These are phyloP conservation scores for Claviceps monticola DNA, from an alignment of 2,329 filamentous ascomycete genomes.

Conservation along the genomic window DNA sequence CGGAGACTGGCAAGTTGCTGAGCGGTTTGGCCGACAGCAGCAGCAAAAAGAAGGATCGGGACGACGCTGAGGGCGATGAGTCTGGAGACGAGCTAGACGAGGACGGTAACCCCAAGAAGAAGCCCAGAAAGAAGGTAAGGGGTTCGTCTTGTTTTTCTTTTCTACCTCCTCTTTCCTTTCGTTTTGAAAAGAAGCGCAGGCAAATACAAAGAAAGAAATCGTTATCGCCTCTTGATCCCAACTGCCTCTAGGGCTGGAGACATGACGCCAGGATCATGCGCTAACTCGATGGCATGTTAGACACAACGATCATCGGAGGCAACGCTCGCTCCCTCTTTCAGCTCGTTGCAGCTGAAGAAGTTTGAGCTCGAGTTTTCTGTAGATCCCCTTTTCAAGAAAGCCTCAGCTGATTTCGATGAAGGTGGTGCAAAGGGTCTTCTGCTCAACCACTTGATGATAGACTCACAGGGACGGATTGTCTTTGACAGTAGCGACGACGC, in stretches of 20 bases:
- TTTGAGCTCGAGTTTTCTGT: conserved; percentile 95
- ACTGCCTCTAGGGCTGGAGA: not conserved
- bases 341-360: conserved; percentile 84
- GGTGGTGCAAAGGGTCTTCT: conserved; percentile 90
- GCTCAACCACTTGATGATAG: conserved; percentile 93
- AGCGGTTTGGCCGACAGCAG: conserved; percentile 86
- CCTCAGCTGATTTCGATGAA: conserved; percentile 95
- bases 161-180: no score
- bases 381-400: conserved; percentile 98
- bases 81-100: conserved; percentile 50
- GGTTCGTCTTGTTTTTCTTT: no score
- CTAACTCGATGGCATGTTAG: conserved; percentile 16
- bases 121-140: conserved; percentile 59
- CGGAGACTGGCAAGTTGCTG: conserved; percentile 86
- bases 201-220: conserved; percentile 40
- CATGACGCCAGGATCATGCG: not conserved
- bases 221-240: not conserved
- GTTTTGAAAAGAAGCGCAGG: no score
- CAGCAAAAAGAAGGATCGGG: conserved; percentile 54
- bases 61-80: conserved; percentile 54
- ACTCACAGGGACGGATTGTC: conserved; percentile 80
- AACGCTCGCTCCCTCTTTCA: conserved; percentile 82
- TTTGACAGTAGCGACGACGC: conserved; percentile 95
- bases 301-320: conserved; percentile 73
- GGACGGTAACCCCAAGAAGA: conserved; percentile 45